phyloP scores from a whole-genome alignment of 163 green algal genomes.

The Scenedesmus sp. region DNA sequence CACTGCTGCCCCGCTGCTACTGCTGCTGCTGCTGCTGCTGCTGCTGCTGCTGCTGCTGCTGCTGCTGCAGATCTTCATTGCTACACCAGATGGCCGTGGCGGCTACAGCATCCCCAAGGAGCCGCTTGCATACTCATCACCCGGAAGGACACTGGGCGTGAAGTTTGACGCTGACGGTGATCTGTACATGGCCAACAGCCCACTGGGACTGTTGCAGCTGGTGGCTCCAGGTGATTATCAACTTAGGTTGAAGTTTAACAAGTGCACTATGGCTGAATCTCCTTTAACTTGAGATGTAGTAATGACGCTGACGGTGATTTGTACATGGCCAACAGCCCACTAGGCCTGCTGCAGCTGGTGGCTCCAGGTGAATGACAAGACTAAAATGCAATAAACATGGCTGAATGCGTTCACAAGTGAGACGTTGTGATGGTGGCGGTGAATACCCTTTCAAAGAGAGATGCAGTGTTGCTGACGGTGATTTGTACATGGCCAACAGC shows the following conservation, averaged over 20 bases:
- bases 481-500: conserved; percentile 43
- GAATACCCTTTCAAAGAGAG: too few relatives aligned
- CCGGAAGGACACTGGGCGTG: conserved; percentile 38
- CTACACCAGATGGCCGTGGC: background rate
- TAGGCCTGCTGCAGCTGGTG: conserved; percentile 32
- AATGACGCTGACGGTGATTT: conserved; percentile 32
- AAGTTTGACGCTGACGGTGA: conserved; percentile 41
- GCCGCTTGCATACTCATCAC: conserved; percentile 20
- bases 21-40: background rate
- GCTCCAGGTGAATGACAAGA: background rate
- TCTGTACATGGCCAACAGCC: conserved; percentile 45
- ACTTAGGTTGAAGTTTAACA: background rate
- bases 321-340: conserved; percentile 43
- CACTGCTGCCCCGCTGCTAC: background rate
- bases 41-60: background rate
- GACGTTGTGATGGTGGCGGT: too few relatives aligned
- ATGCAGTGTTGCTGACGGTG: conserved; percentile 7
- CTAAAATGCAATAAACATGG: too few relatives aligned
- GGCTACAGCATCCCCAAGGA: conserved; percentile 31
- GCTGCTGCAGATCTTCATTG: conserved; percentile 46
- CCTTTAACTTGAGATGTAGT: too few relatives aligned
- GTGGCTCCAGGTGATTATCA: background rate
- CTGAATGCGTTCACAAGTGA: too few relatives aligned
- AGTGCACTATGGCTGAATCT: too few relatives aligned
- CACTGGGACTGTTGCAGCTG: conserved; percentile 33